Evolutionary conservation across 768 basidiomycete species (phyloP).

Genomic region (Chalciporus pseudorubinellus): DNA sequence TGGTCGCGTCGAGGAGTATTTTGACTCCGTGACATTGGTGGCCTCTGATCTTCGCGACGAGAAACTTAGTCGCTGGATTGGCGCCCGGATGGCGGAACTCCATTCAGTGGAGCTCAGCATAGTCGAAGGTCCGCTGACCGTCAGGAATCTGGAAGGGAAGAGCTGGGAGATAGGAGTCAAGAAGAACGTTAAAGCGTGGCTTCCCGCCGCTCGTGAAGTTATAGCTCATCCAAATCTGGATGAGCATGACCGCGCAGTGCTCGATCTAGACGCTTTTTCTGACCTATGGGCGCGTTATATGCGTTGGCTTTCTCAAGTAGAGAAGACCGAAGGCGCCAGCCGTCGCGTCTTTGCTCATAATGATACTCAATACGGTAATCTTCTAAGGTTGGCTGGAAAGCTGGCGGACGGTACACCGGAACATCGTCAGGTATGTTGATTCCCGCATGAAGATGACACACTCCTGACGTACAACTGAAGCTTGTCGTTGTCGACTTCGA

Average conservation of each 20-base stretch:
- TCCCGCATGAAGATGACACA: not conserved
- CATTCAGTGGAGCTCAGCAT: conserved; percentile 84
- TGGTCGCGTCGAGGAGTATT: conserved; percentile 94
- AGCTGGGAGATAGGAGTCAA: conserved; percentile 59
- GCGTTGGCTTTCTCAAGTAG: conserved; percentile 62
- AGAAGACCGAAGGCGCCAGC: conserved; percentile 57
- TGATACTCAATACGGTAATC: conserved; percentile 94
- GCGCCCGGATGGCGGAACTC: conserved; percentile 92
- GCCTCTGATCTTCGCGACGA: conserved; percentile 76
- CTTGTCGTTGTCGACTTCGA: conserved; percentile 98
- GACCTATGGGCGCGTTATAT: conserved; percentile 67
- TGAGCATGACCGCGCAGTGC: conserved; percentile 43
- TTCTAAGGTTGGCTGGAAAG: conserved; percentile 62
- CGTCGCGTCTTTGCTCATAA: conserved; percentile 85
- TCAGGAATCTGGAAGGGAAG: conserved; percentile 40
- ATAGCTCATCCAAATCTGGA: conserved; percentile 56
- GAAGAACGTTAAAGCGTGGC: conserved; percentile 71
- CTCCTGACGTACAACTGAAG: conserved; percentile 39
- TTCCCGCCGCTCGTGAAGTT: conserved; percentile 69
- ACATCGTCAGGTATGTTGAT: conserved; percentile 66
- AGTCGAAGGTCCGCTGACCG: conserved; percentile 48
- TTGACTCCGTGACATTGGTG: conserved; percentile 80
- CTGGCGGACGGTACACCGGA: conserved; percentile 56
- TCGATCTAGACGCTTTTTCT: conserved; percentile 66
- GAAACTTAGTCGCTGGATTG: conserved; percentile 79